Percentiles rank a stretch among this genome's conserved stretches.
phyloP scores from a whole-genome alignment of 2,329 filamentous ascomycete genomes.

The Fusarium scirpi region DNA sequence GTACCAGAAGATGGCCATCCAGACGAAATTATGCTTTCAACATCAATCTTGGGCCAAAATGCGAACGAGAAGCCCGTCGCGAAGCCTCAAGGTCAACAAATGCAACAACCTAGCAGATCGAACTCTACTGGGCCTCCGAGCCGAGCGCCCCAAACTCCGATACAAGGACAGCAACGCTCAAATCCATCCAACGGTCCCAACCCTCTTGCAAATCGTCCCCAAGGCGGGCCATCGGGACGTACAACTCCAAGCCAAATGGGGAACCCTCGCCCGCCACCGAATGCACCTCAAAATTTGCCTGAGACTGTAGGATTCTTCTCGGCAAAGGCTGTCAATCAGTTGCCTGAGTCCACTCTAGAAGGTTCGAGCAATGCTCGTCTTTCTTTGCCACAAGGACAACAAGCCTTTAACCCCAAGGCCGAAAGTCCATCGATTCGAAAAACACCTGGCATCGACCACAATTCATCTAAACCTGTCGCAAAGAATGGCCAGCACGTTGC shows the following conservation, averaged over 20 bases:
- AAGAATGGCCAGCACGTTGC: conserved; percentile 66
- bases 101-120: conserved; percentile 38
- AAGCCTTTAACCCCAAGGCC: conserved; percentile 77
- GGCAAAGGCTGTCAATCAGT: conserved; percentile 71
- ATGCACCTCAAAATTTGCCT: conserved; percentile 40
- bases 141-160: conserved; percentile 52
- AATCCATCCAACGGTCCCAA: conserved; percentile 38
- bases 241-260: conserved; percentile 40
- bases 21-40: conserved; percentile 76
- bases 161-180: conserved; percentile 45
- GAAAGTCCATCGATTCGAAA: conserved; percentile 89
- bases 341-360: conserved; percentile 59
- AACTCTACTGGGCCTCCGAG: conserved; percentile 32
- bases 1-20: conserved; percentile 77
- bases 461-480: conserved; percentile 77
- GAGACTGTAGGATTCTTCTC: conserved; percentile 76
- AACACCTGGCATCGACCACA: conserved; percentile 88
- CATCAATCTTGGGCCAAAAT: conserved; percentile 36
- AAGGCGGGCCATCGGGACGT: conserved; percentile 25
- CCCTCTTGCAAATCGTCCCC: conserved; percentile 41
- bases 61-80: conserved; percentile 37
- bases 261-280: conserved; percentile 50
- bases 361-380: conserved; percentile 56
- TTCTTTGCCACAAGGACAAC: conserved; percentile 58
- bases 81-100: conserved; percentile 38